Conservation (phyloP, 2,329 filamentous ascomycete species). For the Canariomyces notabilis region DNA sequence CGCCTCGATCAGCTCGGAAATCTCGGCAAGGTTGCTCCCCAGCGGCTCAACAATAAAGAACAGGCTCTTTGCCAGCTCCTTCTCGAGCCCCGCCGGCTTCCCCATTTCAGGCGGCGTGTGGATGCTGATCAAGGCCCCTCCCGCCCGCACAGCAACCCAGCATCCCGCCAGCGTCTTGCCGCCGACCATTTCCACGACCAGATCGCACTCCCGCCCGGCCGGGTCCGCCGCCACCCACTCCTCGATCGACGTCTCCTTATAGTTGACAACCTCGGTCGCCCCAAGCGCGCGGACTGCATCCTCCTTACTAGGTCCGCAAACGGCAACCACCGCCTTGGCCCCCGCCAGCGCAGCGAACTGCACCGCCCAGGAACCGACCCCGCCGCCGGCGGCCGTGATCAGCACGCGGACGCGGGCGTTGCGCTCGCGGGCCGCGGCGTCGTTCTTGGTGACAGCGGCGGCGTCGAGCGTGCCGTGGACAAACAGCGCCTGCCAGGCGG, state of each 20-base stretch:
- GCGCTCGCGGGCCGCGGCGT: conserved; percentile 19
- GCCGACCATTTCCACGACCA: conserved; percentile 36
- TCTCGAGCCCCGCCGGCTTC: conserved; percentile 29
- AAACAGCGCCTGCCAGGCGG: conserved; percentile 39
- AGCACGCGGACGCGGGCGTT: conserved; percentile 33
- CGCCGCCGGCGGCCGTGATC: conserved; percentile 36
- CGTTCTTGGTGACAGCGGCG: conserved; percentile 27
- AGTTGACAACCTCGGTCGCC: conserved; percentile 36
- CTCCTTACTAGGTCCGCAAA: conserved; percentile 29
- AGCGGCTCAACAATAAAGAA: conserved; percentile 37
- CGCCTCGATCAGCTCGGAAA: conserved; percentile 32
- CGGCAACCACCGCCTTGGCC: conserved; percentile 33
- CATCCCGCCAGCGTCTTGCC: conserved; percentile 29
- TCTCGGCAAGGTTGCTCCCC: conserved; percentile 33
- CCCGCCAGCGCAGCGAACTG: conserved; percentile 35
- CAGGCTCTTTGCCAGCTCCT: conserved; percentile 27
- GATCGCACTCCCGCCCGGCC: conserved; percentile 28
- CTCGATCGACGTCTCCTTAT: conserved; percentile 28
- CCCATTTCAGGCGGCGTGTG: conserved; percentile 27
- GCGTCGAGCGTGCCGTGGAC: conserved; percentile 31
- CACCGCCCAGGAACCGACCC: conserved; percentile 37
- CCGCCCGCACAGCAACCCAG: conserved; percentile 34
- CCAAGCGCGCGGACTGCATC: conserved; percentile 30
- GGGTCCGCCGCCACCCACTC: conserved; percentile 30
- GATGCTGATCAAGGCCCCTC: conserved; percentile 33